Evolutionary conservation across 2,329 filamentous ascomycete genomes (phyloP), one percentile per base, ranked within the genome.

Genomic region (Verticillium dahliae): DNA sequence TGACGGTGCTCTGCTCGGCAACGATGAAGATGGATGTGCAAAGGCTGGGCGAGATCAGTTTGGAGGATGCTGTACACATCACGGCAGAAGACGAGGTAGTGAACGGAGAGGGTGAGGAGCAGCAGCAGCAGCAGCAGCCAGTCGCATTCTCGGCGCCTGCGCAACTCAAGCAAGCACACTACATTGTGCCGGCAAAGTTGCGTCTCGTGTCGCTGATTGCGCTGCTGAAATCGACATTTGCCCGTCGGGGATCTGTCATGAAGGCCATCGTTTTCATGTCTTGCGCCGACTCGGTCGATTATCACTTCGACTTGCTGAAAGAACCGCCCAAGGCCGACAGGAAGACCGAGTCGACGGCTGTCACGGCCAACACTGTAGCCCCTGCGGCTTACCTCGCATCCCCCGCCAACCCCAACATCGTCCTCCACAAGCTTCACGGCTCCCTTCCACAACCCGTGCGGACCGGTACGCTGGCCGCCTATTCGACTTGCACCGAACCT

Each of bases 21-120:
- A 99, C 95, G 0, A 90, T 99, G 88, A 97, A 97, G 78, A 93
- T 96, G 87, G 95, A 94, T 68, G 95, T 98, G 1, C 93, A 98
- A 73, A 90, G 90, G 68, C 80, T 99, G 6, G 93, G 94, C 52
- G 92, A 97, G 71, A 96, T 98, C 76, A 97, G 92, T 79, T 80
- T 99, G 73, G 93, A 96, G 68, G 92, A 98, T 69, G 93, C 95
- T 0, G 85, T 92, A 1, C 92, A 97, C 71, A 89, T 99, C 67
- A 89, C 91, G 60, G 88, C 90, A 0, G 78, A 78, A 22, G 73
- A 78, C 5, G 75, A 77, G n/a, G 78, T 82, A 1, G 73, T 76
- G 7, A 78, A 80, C 37, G 76, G 76, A 6, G 75, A 78, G 27
- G 70, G 72, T 1, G 78, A 76, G 11, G 76, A 77, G 1, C 78